A percentile compares a stretch with the other conserved stretches of the same genome.
These are phyloP conservation scores for Lachancea mirantina DNA, from an alignment of 805 yeast genomes.

Conservation along the genomic window DNA sequence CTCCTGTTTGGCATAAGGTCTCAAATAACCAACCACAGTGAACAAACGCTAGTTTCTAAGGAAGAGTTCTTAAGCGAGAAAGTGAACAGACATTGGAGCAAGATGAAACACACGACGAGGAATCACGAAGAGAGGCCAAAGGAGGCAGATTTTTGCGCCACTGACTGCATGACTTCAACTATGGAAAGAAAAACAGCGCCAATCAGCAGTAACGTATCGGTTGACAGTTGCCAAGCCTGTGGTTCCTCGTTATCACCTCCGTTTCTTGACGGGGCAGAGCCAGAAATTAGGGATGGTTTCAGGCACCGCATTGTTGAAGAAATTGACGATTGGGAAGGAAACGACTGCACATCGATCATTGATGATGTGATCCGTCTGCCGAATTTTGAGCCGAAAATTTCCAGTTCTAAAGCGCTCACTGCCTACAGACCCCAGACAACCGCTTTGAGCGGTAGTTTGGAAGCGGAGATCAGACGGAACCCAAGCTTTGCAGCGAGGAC, in stretches of 20 bases:
- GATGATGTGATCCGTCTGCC: constrained; percentile 5
- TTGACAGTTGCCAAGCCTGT: too few relatives aligned
- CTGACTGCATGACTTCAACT: too few relatives aligned
- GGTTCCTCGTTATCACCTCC: too few relatives aligned
- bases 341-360: constrained; percentile 3
- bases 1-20: constrained; percentile 6
- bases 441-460: constrained; percentile 1
- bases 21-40: constrained; percentile 6
- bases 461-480: constrained; percentile 5
- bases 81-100: background rate
- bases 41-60: constrained; percentile 8
- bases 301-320: too few relatives aligned
- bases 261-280: too few relatives aligned
- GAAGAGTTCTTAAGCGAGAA: background rate
- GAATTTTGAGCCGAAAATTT: constrained; percentile 3
- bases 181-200: too few relatives aligned
- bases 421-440: background rate
- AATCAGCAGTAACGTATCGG: too few relatives aligned
- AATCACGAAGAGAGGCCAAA: too few relatives aligned
- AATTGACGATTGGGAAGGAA: too few relatives aligned
- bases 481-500: background rate
- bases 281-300: too few relatives aligned
- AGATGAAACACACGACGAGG: too few relatives aligned
- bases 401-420: background rate
- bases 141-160: too few relatives aligned